Conservation (phyloP, 306 rosid genomes). For the Aeschynomene evenia region DNA sequence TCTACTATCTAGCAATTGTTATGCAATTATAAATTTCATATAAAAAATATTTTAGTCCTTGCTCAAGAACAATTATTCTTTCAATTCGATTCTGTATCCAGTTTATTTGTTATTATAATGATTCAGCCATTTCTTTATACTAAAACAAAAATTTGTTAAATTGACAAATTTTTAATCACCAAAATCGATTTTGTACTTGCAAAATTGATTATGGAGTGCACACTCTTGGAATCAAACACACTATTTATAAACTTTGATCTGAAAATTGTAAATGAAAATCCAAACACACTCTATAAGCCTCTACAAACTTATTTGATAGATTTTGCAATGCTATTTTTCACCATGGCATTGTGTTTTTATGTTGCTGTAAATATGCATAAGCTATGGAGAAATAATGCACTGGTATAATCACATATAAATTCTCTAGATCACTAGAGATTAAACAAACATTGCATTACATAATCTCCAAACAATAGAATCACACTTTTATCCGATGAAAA, state of each 20-base stretch:
- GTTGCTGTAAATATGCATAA: background rate
- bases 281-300: background rate
- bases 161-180: background rate
- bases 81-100: constrained; percentile 31
- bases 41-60: constrained; percentile 26
- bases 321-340: background rate
- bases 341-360: background rate
- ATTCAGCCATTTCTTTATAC: constrained; percentile 1
- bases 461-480: background rate
- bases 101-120: background rate
- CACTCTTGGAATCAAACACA: too few relatives aligned
- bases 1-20: too few relatives aligned
- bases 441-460: constrained; percentile 7
- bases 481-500: background rate
- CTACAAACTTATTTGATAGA: too few relatives aligned
- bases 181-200: too few relatives aligned
- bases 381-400: background rate
- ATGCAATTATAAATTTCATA: constrained; percentile 10
- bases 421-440: background rate
- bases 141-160: background rate
- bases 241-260: too few relatives aligned
- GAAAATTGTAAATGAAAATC: too few relatives aligned
- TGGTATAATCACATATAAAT: background rate
- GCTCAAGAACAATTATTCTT: constrained; percentile 40
- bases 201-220: too few relatives aligned